Conservation (phyloP, 2,329 filamentous ascomycete genomes). For the Clonostachys sp. region DNA sequence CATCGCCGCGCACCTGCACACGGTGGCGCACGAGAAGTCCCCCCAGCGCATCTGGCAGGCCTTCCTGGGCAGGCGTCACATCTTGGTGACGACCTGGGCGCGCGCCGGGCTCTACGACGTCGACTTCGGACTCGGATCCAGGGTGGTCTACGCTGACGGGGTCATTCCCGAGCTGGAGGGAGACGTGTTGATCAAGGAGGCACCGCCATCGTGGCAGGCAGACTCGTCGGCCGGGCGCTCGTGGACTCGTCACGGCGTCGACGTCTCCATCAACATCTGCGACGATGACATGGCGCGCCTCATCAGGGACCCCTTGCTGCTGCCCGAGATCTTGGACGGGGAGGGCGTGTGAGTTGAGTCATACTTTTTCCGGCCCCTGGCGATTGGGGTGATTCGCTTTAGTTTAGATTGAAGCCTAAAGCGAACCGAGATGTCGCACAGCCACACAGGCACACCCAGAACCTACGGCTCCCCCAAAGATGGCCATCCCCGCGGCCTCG, state of each 20-base stretch:
- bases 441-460: too few species aligned
- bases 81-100: conserved; percentile 16
- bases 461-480: too few species aligned
- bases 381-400: too few species aligned
- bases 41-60: conserved; percentile 18
- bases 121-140: conserved; percentile 12
- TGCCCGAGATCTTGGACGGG: conserved; percentile 1
- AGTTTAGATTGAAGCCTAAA: too few species aligned
- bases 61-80: conserved; percentile 12
- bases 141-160: conserved; percentile 11
- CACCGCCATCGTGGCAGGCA: conserved; percentile 1
- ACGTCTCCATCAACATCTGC: conserved; percentile 10
- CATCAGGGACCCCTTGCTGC: conserved; percentile 8
- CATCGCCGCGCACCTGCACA: conserved; percentile 10
- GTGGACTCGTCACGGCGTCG: conserved; percentile 15
- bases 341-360: too few species aligned
- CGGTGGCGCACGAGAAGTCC: conserved; percentile 11
- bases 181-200: conserved; percentile 13
- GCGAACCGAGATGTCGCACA: too few species aligned
- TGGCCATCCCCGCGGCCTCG: too few species aligned
- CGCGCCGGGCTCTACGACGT: conserved; percentile 14
- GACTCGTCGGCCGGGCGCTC: conserved; percentile 1
- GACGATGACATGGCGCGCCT: conserved; percentile 9
- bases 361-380: too few species aligned
- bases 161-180: conserved; percentile 14